These are phyloP conservation scores for Penicillium lagena DNA, from an alignment of 495 filamentous ascomycete species.

Conservation along the genomic window DNA sequence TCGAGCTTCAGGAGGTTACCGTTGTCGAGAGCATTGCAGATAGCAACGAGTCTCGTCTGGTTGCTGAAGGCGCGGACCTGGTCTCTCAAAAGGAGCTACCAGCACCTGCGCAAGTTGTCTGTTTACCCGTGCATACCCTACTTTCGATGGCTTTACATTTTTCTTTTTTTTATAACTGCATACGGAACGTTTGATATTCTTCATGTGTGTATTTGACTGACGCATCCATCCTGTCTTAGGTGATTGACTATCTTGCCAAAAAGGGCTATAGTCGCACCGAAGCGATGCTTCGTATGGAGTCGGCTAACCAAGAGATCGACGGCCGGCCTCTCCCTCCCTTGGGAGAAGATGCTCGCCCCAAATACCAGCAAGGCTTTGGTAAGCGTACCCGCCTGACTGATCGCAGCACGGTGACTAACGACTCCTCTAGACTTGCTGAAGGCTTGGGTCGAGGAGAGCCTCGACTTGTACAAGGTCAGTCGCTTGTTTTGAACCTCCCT, in stretches of 20 bases:
- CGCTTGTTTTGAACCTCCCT: not conserved
- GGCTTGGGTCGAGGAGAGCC: constrained; percentile 78
- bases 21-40: too few relatives aligned
- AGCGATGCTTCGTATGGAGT: constrained; percentile 86
- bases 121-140: too few relatives aligned
- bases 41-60: too few relatives aligned
- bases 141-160: too few relatives aligned
- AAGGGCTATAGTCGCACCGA: constrained; percentile 93
- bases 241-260: constrained; percentile 93
- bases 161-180: too few relatives aligned
- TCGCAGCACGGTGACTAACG: constrained; percentile 4
- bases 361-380: constrained; percentile 70
- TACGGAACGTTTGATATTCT: too few relatives aligned
- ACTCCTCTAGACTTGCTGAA: constrained; percentile 52
- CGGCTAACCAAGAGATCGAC: constrained; percentile 70
- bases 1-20: too few relatives aligned
- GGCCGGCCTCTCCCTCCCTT: constrained; percentile 59
- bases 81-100: too few relatives aligned
- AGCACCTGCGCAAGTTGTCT: too few relatives aligned
- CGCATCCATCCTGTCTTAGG: constrained; percentile 39
- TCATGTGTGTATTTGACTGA: constrained; percentile 4
- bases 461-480: constrained; percentile 86
- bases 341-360: constrained; percentile 66
- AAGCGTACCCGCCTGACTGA: constrained; percentile 9
- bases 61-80: too few relatives aligned